Percentiles rank a stretch among this genome's conserved stretches.
Conservation (phyloP, 495 filamentous ascomycete genomes). For the Pyrenopolyporus hunteri region DNA sequence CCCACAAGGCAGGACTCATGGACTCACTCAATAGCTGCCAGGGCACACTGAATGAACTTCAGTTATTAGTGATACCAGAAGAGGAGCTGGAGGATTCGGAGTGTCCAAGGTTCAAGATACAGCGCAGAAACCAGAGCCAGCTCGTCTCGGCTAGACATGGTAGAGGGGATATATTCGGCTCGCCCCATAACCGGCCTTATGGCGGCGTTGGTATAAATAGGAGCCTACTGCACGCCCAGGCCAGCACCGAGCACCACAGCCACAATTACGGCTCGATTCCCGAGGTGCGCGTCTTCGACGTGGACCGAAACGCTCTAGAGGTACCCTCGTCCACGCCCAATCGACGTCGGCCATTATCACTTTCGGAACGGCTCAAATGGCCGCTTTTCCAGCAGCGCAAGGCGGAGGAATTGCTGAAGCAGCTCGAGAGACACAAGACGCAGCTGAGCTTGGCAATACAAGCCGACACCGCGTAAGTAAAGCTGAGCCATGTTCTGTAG, state of each 20-base stretch:
- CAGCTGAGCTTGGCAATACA: conserved; percentile 14
- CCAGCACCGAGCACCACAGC: background rate
- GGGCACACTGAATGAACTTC: conserved; percentile 1
- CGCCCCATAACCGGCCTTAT: too few relatives aligned
- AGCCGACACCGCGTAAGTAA: conserved; percentile 17
- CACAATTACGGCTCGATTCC: too few relatives aligned
- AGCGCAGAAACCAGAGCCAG: too few relatives aligned
- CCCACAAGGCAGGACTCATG: background rate
- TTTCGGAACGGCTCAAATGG: conserved; percentile 15
- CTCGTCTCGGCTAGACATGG: too few relatives aligned
- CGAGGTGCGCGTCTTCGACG: background rate
- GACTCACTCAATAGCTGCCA: conserved; percentile 7
- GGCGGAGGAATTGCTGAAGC: conserved; percentile 19
- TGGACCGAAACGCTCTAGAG: background rate
- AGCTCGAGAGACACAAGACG: conserved; percentile 12
- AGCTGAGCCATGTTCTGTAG: background rate
- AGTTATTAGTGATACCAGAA: conserved; percentile 11
- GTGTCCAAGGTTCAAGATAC: too few relatives aligned
- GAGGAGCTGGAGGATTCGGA: background rate
- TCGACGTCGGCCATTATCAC: background rate
- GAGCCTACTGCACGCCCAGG: background rate
- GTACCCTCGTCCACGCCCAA: background rate
- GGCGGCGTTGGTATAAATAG: too few relatives aligned
- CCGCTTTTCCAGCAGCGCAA: conserved; percentile 16
- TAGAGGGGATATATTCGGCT: too few relatives aligned